Evolutionary conservation across 495 filamentous ascomycete genomes (phyloP).

Genomic region (Apiosordaria backusii): DNA sequence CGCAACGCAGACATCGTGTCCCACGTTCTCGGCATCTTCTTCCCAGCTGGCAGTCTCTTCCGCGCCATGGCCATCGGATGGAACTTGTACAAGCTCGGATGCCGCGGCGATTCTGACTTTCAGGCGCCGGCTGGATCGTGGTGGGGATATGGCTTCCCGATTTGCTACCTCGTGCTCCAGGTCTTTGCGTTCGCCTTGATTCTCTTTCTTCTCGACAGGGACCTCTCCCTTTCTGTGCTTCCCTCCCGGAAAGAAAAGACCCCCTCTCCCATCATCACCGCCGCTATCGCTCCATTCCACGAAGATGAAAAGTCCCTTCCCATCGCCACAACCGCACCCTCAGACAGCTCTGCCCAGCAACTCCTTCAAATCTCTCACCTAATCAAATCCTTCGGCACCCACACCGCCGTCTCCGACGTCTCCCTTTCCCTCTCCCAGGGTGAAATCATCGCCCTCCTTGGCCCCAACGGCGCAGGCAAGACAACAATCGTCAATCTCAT

Average conservation of each 20-base stretch:
- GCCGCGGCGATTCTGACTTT: conserved; percentile 55
- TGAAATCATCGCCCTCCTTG: conserved; percentile 77
- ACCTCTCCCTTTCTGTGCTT: conserved; percentile 35
- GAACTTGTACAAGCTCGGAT: conserved; percentile 68
- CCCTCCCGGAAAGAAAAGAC: not conserved
- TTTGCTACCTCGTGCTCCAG: conserved; percentile 68
- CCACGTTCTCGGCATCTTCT: conserved; percentile 58
- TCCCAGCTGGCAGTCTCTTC: conserved; percentile 64
- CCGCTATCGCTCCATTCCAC: conserved; percentile 14
- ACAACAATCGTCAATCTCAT: conserved; percentile 76
- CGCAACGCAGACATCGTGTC: conserved; percentile 54
- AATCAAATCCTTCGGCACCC: conserved; percentile 67
- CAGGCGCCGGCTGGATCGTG: conserved; percentile 60
- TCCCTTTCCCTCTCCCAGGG: conserved; percentile 70
- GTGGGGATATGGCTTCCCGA: conserved; percentile 68
- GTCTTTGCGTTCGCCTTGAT: conserved; percentile 58
- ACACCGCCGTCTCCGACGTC: conserved; percentile 68
- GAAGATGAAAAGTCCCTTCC: conserved; percentile 35
- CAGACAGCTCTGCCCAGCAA: conserved; percentile 39
- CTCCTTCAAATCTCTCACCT: conserved; percentile 72
- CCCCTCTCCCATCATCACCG: not conserved
- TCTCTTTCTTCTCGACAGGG: conserved; percentile 68
- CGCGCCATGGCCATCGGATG: conserved; percentile 65
- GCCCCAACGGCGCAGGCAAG: conserved; percentile 83
- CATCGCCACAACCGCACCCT: conserved; percentile 28